Base-by-base conservation (phyloP, 805 yeast genomes). In the Barnettozyma sucrosica region DNA sequence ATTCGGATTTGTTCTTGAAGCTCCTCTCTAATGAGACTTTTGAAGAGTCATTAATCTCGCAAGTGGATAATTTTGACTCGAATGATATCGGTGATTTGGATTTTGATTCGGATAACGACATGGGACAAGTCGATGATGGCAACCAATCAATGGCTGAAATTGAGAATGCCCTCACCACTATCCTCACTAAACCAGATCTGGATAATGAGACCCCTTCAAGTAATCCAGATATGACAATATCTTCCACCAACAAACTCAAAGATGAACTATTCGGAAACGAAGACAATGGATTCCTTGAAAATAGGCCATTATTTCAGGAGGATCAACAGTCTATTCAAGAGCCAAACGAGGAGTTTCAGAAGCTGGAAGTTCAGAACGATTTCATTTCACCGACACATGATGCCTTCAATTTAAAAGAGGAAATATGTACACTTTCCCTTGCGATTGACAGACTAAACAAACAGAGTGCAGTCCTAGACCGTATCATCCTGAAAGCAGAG, bases 401-500 rank as follows among this genome's bases (percentile, higher is more conserved):
- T 7, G 80, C 80, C 41, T 64, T 83, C 42, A 76, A 81, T 45
- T 66, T 85, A 7, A 74, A 82, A 2, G 87, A 83, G 48, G 86
- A 83, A 47, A 86, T 90, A 39, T 69, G 69, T 3, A 74, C 70
- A n/a, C 62, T 89, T 14, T 69, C 75, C 2, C 62, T 69, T 2
- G 86, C 82, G 13, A 78, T 88, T 7, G 79, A 73, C 23, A 74
- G 72, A 44, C 65, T 86, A 23, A 70, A 73, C 33, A 76, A 77
- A 48, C 96, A 90, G 60, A 67, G 79, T 36, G 70, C 71, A 5
- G 77, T 90, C 21, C 64, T 92, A 36, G 78, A 75, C 13, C 83
- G 92, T 5, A 68, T 92, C 41, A 63, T 88, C 36, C 70, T 74
- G 40, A 92, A 92, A 59, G 96, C 97, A 0, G 95, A 88, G 56